Evolutionary conservation across 2,329 filamentous ascomycete species (phyloP), one percentile per base, ranked within the genome.

Genomic region (Graphium sp.): DNA sequence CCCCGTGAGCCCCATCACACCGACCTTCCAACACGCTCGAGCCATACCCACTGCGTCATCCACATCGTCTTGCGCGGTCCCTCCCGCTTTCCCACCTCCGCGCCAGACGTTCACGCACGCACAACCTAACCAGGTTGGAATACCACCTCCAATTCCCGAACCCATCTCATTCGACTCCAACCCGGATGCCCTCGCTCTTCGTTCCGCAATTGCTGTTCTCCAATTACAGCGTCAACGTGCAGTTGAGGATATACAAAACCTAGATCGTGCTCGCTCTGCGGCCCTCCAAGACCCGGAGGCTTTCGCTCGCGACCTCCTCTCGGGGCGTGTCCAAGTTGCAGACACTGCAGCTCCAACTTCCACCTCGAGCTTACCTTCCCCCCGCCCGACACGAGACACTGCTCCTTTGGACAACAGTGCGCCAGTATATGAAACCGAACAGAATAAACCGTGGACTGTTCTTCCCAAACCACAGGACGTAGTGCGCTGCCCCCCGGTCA

Each of bases 201-300:
- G 77, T 38, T 81, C 79, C 16, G 81, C 85, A 25, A 83, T 94
- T 34, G 77, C 81, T 7, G 74, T 93, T 29, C 60, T 95, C 26
- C 83, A 92, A 53, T 63, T 92, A 38, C 87, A 95, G 56, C 74
- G 74, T 37, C 72, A 75, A 43, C 79, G 78, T 46, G 82, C 82
- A 22, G 58, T 73, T 28, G 66, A 68, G 26, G 85, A 94, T 52
- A 74, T 94, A 29, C 65, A 68, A 39, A 56, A 66, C 1, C 60
- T 94, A 19, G 67, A 74, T 39, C 58, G 60, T 32, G 66, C 81
- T 41, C 87, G 84, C 49, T 57, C 67, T 12, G 70, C 69, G 4
- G 84, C 83, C 5, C 52, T 82, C 1, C 60, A 61, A 6, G 62
- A 87, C 36, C 83, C 85, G 0, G 61, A 74, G 26, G 70, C 58